Conservation (phyloP, 75 land plant species). For the Cunninghamia lanceolata region DNA sequence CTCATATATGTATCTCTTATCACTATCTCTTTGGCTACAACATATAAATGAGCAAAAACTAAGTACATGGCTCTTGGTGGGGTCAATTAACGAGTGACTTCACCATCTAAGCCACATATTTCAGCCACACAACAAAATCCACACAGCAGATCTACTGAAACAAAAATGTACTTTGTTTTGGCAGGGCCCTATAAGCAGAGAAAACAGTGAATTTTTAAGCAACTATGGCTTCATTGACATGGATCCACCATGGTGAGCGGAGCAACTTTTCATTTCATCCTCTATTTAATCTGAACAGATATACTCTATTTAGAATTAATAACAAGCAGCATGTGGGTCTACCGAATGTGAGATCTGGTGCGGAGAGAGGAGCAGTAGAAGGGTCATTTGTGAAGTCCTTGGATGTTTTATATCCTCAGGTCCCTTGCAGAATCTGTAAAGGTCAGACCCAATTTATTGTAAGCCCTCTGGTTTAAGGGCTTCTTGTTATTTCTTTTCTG, state of each 20-base stretch:
- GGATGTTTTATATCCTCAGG: conserved; percentile 22
- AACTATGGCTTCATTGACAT: neutral
- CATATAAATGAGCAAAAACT: too few relatives aligned
- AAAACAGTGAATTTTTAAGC: neutral
- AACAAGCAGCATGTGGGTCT: neutral
- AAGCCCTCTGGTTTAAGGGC: neutral
- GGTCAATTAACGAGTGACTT: too few relatives aligned
- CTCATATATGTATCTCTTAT: too few relatives aligned
- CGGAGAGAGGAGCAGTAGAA: neutral
- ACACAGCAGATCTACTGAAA: neutral
- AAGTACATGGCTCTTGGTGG: too few relatives aligned
- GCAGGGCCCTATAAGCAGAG: neutral
- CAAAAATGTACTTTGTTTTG: neutral
- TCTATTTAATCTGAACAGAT: neutral
- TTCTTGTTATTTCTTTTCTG: neutral
- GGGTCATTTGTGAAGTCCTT: conserved; percentile 27
- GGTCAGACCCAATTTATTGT: conserved; percentile 9
- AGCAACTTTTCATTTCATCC: neutral
- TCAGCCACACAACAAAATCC: neutral
- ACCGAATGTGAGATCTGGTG: neutral
- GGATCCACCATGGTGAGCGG: neutral
- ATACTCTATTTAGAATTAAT: neutral
- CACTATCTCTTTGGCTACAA: too few relatives aligned
- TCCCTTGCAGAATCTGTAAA: conserved; percentile 35
- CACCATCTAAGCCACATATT: too few relatives aligned